Conservation (phyloP, 805 yeast genomes). For the Cyberlindnera galapagoensis region DNA sequence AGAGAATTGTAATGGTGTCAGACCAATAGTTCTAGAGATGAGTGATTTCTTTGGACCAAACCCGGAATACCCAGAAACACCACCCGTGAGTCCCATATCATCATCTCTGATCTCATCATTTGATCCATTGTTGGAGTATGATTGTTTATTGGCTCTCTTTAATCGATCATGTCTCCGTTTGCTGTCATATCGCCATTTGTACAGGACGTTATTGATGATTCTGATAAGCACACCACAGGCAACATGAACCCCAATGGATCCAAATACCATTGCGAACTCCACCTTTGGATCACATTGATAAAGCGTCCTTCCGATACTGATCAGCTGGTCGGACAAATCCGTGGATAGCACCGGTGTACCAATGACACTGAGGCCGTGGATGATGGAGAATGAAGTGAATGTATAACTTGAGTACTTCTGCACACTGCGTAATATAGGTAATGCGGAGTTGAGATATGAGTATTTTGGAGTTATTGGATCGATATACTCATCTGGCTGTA, state of each 20-base stretch:
- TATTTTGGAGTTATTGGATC: slow-evolving; percentile 1
- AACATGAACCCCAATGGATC: slow-evolving; percentile 43
- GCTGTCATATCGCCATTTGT: slow-evolving; percentile 21
- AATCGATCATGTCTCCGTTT: slow-evolving; percentile 12
- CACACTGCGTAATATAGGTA: slow-evolving; percentile 4
- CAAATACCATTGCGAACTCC: slow-evolving; percentile 44
- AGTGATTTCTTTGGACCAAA: slow-evolving; percentile 44
- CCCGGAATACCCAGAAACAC: slow-evolving; percentile 43
- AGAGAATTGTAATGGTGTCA: slow-evolving; percentile 51
- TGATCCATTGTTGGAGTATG: too few species aligned
- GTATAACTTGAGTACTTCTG: slow-evolving; percentile 61
- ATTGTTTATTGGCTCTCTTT: too few species aligned
- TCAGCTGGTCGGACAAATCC: slow-evolving; percentile 42
- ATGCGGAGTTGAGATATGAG: background rate
- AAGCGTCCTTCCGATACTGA: slow-evolving; percentile 54
- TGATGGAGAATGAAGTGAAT: slow-evolving; percentile 47
- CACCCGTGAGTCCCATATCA: slow-evolving; percentile 50
- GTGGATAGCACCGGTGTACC: slow-evolving; percentile 45
- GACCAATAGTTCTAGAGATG: slow-evolving; percentile 37
- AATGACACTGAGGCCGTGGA: slow-evolving; percentile 52
- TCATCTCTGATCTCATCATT: slow-evolving; percentile 25
- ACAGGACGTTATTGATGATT: slow-evolving; percentile 27
- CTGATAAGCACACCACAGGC: slow-evolving; percentile 45
- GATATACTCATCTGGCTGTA: too few species aligned
- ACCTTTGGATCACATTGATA: slow-evolving; percentile 50